Base-by-base conservation (phyloP, 768 basidiomycete species). In the Cystofilobasidium ferigula region DNA sequence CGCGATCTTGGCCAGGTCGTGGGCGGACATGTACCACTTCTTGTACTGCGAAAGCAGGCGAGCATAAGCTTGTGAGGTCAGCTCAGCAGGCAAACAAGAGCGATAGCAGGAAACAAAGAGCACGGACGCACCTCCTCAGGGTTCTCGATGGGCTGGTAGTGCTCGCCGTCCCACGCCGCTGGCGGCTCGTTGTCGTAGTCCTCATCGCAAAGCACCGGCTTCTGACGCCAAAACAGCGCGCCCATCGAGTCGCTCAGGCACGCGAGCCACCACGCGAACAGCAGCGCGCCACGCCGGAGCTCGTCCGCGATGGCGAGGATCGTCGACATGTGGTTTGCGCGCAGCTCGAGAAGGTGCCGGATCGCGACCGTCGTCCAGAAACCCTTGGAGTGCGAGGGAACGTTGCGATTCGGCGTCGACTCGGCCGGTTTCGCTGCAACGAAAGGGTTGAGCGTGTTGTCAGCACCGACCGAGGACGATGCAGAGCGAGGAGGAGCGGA, bases 211-310 rank as follows among this genome's bases (percentile, higher is more conserved):
- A 92, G 78, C 71, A 86, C 80, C 9, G 89, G 89, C 76, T 90
- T 89, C 69, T 86, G 81, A 68, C 89, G 83, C 77, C 90, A 89
- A 76, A 89, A 91, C 36, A 84, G 84, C 35, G 88, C 82, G 32
- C 84, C 83, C 76, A 86, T 89, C 9, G 89, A 88, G 72, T 95
- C 92, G 38, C 83, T 81, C 24, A 73, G 59, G 75, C 86, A 88
- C 10, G 89, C 85, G 83, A 91, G 87, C 89, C 91, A 93, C 86
- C 90, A 92, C 1, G 89, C 86, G 72, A 89, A 91, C 60, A 71
- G 68, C 18, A 70, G 35, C 28, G 57, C 56, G 13, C 68, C 68
- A 5, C 72, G 59, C 16, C 69, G 63, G 24, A 70, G 67, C 43
- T 68, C 64, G 40, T 73, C 71, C 20, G 62, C 36, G 20, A 74